phyloP scores from a whole-genome alignment of 495 filamentous ascomycete species.

The Neurospora discreta region DNA sequence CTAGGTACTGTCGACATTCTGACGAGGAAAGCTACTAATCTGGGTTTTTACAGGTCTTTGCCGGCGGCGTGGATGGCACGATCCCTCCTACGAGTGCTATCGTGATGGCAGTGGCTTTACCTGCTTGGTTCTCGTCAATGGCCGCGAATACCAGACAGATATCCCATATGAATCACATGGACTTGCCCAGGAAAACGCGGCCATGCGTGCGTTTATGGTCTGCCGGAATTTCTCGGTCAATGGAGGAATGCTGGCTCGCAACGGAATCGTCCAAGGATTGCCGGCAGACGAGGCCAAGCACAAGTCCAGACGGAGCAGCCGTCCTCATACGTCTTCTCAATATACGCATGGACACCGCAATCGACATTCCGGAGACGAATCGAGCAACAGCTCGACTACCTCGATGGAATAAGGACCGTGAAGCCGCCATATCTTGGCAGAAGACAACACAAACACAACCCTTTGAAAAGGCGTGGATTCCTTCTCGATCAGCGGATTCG shows the following conservation, averaged over 20 bases:
- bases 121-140: constrained; percentile 91
- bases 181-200: constrained; percentile 86
- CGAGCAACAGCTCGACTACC: constrained; percentile 48
- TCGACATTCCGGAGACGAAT: constrained; percentile 35
- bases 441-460: neutral
- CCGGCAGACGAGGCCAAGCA: constrained; percentile 48
- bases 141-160: constrained; percentile 91
- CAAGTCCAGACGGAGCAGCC: constrained; percentile 34
- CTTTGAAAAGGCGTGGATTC: neutral
- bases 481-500: neutral
- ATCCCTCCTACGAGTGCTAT: constrained; percentile 83
- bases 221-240: constrained; percentile 98
- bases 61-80: constrained; percentile 88
- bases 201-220: constrained; percentile 94
- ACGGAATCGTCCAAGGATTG: constrained; percentile 76
- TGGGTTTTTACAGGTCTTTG: constrained; percentile 66
- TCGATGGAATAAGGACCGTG: constrained; percentile 34
- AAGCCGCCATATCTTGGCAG: neutral
- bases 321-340: constrained; percentile 32
- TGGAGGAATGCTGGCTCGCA: constrained; percentile 80
- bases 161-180: constrained; percentile 66
- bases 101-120: constrained; percentile 60
- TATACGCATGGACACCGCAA: constrained; percentile 24
- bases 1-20: neutral
- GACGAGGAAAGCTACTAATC: constrained; percentile 24